Percentiles rank a stretch among this genome's conserved stretches.
phyloP scores from a whole-genome alignment of 1,284 basidiomycete genomes.

The Neolentinus lepideus region DNA sequence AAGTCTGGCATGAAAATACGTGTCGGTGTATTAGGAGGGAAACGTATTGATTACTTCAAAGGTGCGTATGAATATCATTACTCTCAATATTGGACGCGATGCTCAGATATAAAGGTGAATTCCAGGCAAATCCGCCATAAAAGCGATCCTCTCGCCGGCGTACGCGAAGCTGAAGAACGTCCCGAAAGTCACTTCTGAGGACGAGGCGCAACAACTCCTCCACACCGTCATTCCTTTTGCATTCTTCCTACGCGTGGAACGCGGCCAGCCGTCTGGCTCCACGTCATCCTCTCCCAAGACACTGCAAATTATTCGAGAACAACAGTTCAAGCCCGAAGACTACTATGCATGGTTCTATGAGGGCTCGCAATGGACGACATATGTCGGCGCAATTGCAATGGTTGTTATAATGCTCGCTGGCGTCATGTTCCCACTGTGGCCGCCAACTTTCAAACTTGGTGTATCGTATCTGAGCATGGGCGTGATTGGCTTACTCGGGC shows the following conservation, averaged over 20 bases:
- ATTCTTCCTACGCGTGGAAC: slow-evolving; percentile 87
- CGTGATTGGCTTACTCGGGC: slow-evolving; percentile 82
- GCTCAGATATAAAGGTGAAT: slow-evolving; percentile 8
- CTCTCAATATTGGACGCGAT: neutral
- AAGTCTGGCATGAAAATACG: slow-evolving; percentile 86
- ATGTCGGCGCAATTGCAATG: slow-evolving; percentile 90
- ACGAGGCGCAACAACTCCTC: slow-evolving; percentile 71
- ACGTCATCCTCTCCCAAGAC: slow-evolving; percentile 71
- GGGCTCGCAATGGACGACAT: slow-evolving; percentile 89
- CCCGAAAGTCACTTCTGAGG: slow-evolving; percentile 70
- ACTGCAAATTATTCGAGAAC: slow-evolving; percentile 78
- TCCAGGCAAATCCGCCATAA: slow-evolving; percentile 86
- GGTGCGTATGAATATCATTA: slow-evolving; percentile 42
- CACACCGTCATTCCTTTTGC: slow-evolving; percentile 75
- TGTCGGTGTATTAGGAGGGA: slow-evolving; percentile 88
- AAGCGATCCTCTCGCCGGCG: slow-evolving; percentile 85
- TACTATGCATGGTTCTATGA: slow-evolving; percentile 99
- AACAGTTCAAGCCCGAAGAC: slow-evolving; percentile 70
- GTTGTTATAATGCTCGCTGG: slow-evolving; percentile 92
- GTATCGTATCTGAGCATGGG: slow-evolving; percentile 94
- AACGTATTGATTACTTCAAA: slow-evolving; percentile 97
- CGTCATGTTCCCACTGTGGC: slow-evolving; percentile 99
- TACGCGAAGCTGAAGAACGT: slow-evolving; percentile 88
- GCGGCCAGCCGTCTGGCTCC: slow-evolving; percentile 63
- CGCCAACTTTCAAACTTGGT: slow-evolving; percentile 85